Conservation (phyloP, 495 filamentous ascomycete species). For the Aspergillus nidulans region DNA sequence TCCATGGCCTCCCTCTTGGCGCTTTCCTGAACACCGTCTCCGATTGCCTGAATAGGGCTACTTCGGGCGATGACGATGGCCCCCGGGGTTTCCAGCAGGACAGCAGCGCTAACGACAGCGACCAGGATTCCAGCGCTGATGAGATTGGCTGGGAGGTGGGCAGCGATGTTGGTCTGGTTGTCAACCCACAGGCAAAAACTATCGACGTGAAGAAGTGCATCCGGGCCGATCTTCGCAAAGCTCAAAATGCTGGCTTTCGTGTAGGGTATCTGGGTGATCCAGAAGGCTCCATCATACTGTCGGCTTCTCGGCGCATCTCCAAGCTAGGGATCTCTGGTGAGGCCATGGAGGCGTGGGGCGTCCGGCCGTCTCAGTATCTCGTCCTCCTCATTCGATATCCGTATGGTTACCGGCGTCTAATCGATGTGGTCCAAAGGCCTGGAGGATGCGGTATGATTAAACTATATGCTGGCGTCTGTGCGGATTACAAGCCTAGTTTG, state of each 20-base stretch:
- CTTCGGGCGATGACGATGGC: constrained; percentile 13
- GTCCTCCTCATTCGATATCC: constrained; percentile 71
- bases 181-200: constrained; percentile 28
- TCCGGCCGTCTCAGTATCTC: constrained; percentile 64
- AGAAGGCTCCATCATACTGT: constrained; percentile 56
- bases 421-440: constrained; percentile 36
- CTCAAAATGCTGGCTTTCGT: constrained; percentile 66
- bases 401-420: constrained; percentile 51
- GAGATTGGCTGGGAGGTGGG: constrained; percentile 25
- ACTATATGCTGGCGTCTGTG: constrained; percentile 45
- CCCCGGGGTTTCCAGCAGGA: background rate
- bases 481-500: constrained; percentile 45
- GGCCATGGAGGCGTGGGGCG: constrained; percentile 71
- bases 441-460: constrained; percentile 15
- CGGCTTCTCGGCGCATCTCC: constrained; percentile 54
- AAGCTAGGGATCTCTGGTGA: constrained; percentile 75
- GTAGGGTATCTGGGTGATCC: constrained; percentile 59
- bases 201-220: constrained; percentile 36
- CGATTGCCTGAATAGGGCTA: constrained; percentile 31
- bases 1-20: constrained; percentile 25
- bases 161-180: constrained; percentile 3
- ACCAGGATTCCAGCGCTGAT: background rate
- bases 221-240: constrained; percentile 57
- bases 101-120: background rate
- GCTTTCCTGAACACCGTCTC: constrained; percentile 36